Evolutionary conservation across 345 rosid species (phyloP), one percentile per base, ranked within the genome.

Genomic region (Aegle marmelos): DNA sequence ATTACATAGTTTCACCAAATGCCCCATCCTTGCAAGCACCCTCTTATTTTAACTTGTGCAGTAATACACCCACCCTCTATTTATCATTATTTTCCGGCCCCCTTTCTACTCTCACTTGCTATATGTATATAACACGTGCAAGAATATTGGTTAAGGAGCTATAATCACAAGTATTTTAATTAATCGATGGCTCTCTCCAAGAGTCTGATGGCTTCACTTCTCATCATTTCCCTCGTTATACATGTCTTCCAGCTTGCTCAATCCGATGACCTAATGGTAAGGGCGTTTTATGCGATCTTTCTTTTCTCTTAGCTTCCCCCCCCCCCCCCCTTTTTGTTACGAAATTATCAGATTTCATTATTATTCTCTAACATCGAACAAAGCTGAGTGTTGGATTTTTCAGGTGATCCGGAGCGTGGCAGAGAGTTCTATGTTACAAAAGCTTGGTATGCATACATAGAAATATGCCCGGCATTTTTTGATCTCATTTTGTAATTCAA

Each of bases 131-230:
- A 45, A 14, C 50, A 45, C 7, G 36, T 5, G 1, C 58, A 53
- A 53, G 57, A 17, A 45, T 3, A 45, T 45, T 45, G 4, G 17
- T 45, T 45, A 45, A 13, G 57, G 19, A 53, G 7, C 57, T 53
- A 53, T 53, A 53, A 2, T 53, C 1, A 53, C 7, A 53, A 53
- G 11, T 45, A 6, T 27, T 27, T 27, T 24, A 24, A 9, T n/a
- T 59, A 59, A 31, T 36, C 9, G 17, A 76, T 66, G 79, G 72
- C 72, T 7, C 36, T 76, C 72, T 24, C 64, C 36, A 76, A 31
- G 30, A 8, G 64, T 66, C 34, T 34, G 30, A 19, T 22, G 7
- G 45, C 28, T 50, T 64, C 72, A 31, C n/a, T 75, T 74, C 36
- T 53, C 7, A 17, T 74, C 57, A 25, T 62, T 25, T 74, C 41